phyloP scores from a whole-genome alignment of 73 alveolate species.

The Strombidium stylifer region DNA sequence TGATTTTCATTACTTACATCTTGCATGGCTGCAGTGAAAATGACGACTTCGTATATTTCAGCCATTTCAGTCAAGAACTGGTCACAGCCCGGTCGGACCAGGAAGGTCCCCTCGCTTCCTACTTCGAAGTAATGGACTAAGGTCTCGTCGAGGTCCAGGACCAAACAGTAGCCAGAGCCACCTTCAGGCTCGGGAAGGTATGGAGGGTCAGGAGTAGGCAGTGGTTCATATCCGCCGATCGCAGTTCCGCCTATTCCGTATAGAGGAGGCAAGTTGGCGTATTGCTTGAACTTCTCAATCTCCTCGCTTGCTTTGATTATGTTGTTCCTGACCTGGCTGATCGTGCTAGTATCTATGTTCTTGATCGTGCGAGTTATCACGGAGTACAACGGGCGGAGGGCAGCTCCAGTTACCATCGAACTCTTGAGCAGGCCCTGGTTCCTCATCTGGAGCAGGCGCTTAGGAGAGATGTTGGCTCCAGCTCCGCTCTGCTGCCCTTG shows the following conservation, averaged over 20 bases:
- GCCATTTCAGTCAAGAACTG: conserved; percentile 89
- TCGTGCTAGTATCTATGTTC: conserved; percentile 15
- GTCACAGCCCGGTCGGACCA: conserved; percentile 88
- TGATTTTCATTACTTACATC: conserved; percentile 42
- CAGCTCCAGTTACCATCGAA: no score
- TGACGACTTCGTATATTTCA: conserved; percentile 91
- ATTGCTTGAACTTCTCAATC: conserved; percentile 18
- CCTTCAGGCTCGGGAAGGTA: conserved; percentile 60
- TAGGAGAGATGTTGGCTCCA: not conserved
- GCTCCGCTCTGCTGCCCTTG: not conserved
- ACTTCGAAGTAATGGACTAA: conserved; percentile 93
- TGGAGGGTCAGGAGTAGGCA: conserved; percentile 66
- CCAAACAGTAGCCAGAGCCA: conserved; percentile 88
- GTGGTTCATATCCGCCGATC: conserved; percentile 49
- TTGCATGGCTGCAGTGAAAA: conserved; percentile 97
- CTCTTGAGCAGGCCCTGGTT: not conserved
- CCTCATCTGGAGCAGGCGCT: not conserved
- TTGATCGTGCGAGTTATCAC: conserved; percentile 18
- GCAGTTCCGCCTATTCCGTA: conserved; percentile 69
- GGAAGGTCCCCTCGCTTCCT: conserved; percentile 87
- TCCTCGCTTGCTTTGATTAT: conserved; percentile 46
- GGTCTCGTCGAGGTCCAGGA: conserved; percentile 97
- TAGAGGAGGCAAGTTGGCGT: conserved; percentile 40
- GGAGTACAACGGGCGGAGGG: conserved; percentile 19
- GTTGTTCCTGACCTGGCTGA: conserved; percentile 4